Conservation (phyloP, 225 moss, liverwort and hornwort species). For the Climacium dendroides region DNA sequence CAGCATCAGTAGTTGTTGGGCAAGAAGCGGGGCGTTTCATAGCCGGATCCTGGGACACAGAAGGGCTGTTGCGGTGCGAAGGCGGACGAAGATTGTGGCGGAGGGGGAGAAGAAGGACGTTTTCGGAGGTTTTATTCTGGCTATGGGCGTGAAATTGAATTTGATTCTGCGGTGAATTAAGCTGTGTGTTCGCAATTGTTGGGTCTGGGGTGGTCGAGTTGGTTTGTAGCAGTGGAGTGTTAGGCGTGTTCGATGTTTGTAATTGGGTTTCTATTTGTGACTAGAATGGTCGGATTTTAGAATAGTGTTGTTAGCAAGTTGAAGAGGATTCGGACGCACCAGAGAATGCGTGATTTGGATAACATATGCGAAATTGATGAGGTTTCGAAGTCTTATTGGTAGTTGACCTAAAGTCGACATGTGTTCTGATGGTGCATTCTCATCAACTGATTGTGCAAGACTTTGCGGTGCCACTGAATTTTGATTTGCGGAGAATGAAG, state of each 20-base stretch:
- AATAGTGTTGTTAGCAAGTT: not conserved
- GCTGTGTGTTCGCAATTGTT: not conserved
- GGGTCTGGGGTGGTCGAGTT: not conserved
- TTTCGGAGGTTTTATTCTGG: not conserved
- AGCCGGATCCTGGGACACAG: not conserved
- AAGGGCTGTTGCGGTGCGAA: not conserved
- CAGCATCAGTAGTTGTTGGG: not conserved
- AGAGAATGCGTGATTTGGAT: not conserved
- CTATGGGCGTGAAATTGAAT: not conserved
- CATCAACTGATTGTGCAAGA: not conserved
- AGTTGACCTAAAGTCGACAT: not conserved
- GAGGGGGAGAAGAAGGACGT: conserved; percentile 1
- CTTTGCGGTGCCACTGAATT: not conserved
- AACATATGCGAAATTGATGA: not conserved
- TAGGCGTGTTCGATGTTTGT: not conserved
- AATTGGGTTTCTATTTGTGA: not conserved
- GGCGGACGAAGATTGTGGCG: conserved; percentile 7
- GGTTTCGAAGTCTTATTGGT: not conserved
- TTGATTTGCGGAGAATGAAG: not conserved
- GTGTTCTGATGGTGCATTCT: not conserved
- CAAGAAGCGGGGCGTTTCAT: not conserved
- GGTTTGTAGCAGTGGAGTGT: not conserved
- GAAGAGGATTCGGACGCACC: not conserved
- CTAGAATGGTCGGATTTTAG: not conserved
- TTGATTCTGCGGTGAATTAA: not conserved